These are phyloP conservation scores for Blastobotrys americana DNA, from an alignment of 805 yeast genomes.

Conservation along the genomic window DNA sequence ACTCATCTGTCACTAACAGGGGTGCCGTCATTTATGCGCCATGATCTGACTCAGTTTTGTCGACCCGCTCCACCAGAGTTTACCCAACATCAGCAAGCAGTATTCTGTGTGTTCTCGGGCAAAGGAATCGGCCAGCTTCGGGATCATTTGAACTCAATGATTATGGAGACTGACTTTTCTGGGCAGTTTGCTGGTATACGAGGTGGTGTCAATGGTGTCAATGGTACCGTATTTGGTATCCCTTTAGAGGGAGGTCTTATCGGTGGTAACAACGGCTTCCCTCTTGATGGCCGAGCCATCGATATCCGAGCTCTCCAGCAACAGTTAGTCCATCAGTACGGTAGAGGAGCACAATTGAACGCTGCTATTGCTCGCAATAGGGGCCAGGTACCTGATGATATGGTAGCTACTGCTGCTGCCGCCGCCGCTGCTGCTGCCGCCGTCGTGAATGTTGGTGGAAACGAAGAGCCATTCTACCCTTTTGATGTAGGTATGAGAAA, in stretches of 20 bases:
- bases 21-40: slow-evolving; percentile 76
- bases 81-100: slow-evolving; percentile 71
- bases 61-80: slow-evolving; percentile 91
- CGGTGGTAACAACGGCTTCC: too few relatives aligned
- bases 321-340: neutral
- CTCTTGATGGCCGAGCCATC: too few relatives aligned
- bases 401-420: neutral
- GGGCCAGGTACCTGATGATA: neutral
- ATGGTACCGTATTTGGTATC: neutral
- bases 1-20: slow-evolving; percentile 93
- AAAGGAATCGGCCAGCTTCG: slow-evolving; percentile 75
- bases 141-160: slow-evolving; percentile 45
- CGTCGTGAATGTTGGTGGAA: neutral
- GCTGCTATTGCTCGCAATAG: too few relatives aligned
- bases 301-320: neutral
- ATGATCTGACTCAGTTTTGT: slow-evolving; percentile 79
- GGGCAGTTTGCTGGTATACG: neutral
- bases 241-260: too few relatives aligned
- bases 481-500: too few relatives aligned
- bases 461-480: neutral
- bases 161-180: slow-evolving; percentile 4
- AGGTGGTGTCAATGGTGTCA: too few relatives aligned
- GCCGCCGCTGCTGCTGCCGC: slow-evolving; percentile 1
- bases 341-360: too few relatives aligned
- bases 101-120: slow-evolving; percentile 92